Evolutionary conservation across 345 rosid genomes (phyloP).

Genomic region (Raphanus raphanistrum): DNA sequence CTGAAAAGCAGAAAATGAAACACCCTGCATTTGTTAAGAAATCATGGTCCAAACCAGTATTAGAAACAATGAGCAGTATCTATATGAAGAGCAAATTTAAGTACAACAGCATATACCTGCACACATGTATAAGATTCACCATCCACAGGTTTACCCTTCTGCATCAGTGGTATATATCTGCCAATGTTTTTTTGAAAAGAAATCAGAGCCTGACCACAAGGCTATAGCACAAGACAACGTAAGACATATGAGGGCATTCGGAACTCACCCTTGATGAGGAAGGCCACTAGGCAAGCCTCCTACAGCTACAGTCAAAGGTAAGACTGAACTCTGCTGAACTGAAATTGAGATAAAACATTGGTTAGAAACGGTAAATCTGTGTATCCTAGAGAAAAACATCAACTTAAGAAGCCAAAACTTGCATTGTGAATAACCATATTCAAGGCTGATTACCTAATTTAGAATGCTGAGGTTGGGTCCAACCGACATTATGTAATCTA

Average conservation of each 20-base stretch:
- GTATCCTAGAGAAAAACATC: not conserved
- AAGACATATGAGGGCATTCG: constrained; percentile 16
- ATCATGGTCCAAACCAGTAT: constrained; percentile 15
- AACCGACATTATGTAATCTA: constrained; percentile 15
- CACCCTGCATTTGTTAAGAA: constrained; percentile 33
- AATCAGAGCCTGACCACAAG: not conserved
- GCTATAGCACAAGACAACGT: constrained; percentile 14
- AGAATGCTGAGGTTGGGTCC: constrained; percentile 37
- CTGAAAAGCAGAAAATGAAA: constrained; percentile 41
- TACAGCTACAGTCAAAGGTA: constrained; percentile 40
- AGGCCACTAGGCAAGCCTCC: constrained; percentile 43
- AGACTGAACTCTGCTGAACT: constrained; percentile 45
- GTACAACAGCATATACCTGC: constrained; percentile 42
- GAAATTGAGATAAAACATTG: not conserved
- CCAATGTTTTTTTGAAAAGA: not conserved
- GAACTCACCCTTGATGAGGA: constrained; percentile 48
- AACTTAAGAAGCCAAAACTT: constrained; percentile 7
- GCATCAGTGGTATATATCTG: constrained; percentile 46
- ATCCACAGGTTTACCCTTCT: constrained; percentile 39
- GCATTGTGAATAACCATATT: not conserved
- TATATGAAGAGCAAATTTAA: not conserved
- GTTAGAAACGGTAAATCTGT: not conserved
- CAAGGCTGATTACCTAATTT: constrained; percentile 37
- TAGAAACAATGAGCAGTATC: constrained; percentile 7
- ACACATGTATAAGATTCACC: constrained; percentile 36